Base-by-base conservation (phyloP, 2,329 filamentous ascomycete genomes). In the Fusarium transvaalense region DNA sequence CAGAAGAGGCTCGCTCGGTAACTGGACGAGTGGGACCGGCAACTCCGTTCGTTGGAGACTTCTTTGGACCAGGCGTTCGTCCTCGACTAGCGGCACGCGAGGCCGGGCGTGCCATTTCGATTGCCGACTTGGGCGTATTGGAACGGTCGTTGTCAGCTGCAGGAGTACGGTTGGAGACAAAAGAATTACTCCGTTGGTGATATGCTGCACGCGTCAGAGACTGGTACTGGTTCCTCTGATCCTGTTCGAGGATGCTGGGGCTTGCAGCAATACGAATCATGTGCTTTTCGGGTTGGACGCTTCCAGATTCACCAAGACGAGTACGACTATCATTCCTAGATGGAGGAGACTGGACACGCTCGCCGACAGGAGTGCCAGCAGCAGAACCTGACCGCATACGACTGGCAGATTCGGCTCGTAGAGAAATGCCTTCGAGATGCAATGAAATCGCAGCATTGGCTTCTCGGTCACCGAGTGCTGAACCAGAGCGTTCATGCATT, bases 401-500 rank as follows among this genome's bases (percentile, higher is more conserved):
- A 14, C 47, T 45, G 5, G 53, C 67, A 0, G 75, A 76, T 47
- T 75, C 72, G 2, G 69, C 76, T 38, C 75, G 64, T 9, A 68
- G 60, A 1, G 74, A 70, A 5, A 76, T 71, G 9, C 47, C 35
- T 5, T 72, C 72, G 1, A 77, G 57, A 14, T 75, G 71, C n/a
- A 74, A 46, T 9, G 71, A 63, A 15, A 74, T 69, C 0, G 64
- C 57, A 2, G 45, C 25, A 6, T 41, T 48, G 10, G 12, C 38
- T 29, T 56, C 48, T 6, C 29, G 56, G 8, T 53, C 21, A 10
- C 29, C 47, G 13, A 71, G 21, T 1, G 67, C 25, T 0, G 77
- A 78, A 17, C 71, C 61, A 3, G 72, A 70, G 31, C 69, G 66
- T n/a, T 74, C 70, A 17, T 56, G 64, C 5, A 42, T 55, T 25